Base-by-base conservation (phyloP, 2,329 filamentous ascomycete genomes). In the Diaporthe nobilis region DNA sequence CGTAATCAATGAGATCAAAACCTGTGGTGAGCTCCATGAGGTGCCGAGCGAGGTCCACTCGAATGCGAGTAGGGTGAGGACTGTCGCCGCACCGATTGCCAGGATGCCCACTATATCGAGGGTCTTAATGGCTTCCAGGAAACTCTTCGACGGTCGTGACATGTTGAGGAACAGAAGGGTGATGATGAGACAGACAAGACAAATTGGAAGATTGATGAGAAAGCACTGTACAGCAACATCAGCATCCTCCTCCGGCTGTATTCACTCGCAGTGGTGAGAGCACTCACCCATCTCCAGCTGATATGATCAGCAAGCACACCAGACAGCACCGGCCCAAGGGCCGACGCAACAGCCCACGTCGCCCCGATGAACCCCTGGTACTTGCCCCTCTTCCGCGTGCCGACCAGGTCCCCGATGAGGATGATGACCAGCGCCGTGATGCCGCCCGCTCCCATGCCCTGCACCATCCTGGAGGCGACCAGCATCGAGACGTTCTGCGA, bases 331-430 rank as follows among this genome's bases (percentile, higher is more conserved):
- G 73, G 73, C 10, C 73, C 73, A 15, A 75, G 67, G 2, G 73
- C 73, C 20, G 73, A 75, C 2, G 73, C 73, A 39, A 75, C 68
- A 47, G 73, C 73, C 68, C 68, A 75, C 17, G 73, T 75, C 15
- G 73, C 73, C 22, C 73, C 73, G 9, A 75, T 75, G 68, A 75
- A 73, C 1, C 73, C 73, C 49, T 75, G 73, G 49, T 75, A 75
- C 25, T 75, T 75, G 10, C 73, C 73, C 3, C 73, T n/a, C 34
- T 73, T 73, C 47, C 73, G 47, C 28, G 49, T 58, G 15, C 72
- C 49, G 31, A 74, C 72, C 15, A 74, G 63, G 20, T 74, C 72
- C 42, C 72, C 72, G 9, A 74, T 74, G 12, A 74, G 63, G 51
- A 74, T 74, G 25, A 74, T 58, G 20, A 74, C 72, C 39, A 74